These are phyloP conservation scores for Plectranthus barbatus DNA, from an alignment of 257 asterid species.

Conservation along the genomic window DNA sequence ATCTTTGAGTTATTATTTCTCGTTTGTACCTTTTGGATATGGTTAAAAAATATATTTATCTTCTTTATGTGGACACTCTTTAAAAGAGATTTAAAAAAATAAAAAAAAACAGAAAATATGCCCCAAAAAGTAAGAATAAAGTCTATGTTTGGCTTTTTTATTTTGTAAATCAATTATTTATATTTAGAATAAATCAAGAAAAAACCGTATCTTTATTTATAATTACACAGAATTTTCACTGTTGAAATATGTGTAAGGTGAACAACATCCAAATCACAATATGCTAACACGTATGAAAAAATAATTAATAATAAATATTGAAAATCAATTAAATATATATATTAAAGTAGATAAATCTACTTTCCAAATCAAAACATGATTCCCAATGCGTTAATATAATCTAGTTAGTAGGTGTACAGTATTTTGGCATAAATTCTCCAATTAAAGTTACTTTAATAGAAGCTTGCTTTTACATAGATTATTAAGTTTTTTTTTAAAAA, in stretches of 20 bases:
- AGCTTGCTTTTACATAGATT: constrained; percentile 1
- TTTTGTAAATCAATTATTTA: too few species aligned
- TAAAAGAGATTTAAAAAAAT: neutral
- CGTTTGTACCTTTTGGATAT: neutral
- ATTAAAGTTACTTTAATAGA: constrained; percentile 14
- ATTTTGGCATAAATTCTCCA: constrained; percentile 10
- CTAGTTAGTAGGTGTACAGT: neutral
- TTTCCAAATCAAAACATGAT: neutral
- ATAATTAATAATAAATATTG: neutral
- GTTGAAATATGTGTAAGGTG: too few species aligned
- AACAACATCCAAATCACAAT: too few species aligned
- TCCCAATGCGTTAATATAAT: neutral
- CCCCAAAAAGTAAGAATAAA: neutral
- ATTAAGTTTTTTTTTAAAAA: neutral
- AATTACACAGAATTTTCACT: too few species aligned
- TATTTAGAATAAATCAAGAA: too few species aligned
- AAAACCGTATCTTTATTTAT: too few species aligned
- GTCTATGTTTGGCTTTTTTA: neutral
- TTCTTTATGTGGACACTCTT: neutral
- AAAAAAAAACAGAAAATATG: neutral
- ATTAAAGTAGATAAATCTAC: neutral
- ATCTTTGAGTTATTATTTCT: too few species aligned
- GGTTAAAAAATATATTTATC: neutral
- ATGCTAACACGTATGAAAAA: neutral
- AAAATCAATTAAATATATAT: neutral